phyloP scores from a whole-genome alignment of 306 rosid genomes.

The Vigna radiata region DNA sequence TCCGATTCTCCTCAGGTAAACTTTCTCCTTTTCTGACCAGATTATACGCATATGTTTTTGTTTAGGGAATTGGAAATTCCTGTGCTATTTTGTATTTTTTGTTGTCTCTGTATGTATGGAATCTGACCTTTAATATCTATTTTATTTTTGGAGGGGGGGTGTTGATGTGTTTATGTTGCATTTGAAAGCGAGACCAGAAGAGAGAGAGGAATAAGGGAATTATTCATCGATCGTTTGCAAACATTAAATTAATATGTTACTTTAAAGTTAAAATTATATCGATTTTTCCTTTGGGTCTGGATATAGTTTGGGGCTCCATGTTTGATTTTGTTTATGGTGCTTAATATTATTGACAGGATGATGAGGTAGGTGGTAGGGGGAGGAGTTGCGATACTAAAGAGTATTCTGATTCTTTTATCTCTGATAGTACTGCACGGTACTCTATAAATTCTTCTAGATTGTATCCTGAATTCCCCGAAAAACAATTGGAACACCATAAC shows the following conservation, averaged over 20 bases:
- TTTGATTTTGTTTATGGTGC: conserved; percentile 18
- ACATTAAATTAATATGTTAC: conserved; percentile 11
- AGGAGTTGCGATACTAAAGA: conserved; percentile 32
- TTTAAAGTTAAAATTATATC: conserved; percentile 1
- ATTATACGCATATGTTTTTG: not conserved
- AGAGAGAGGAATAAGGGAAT: conserved; percentile 24
- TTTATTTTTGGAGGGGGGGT: not conserved
- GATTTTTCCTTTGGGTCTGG: conserved; percentile 9
- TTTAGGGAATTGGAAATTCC: conserved; percentile 33
- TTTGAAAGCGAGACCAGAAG: conserved; percentile 19
- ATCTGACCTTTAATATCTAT: conserved; percentile 17
- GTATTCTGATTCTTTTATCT: conserved; percentile 36
- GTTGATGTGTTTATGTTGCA: not conserved
- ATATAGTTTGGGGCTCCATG: not conserved
- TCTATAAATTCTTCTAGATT: conserved; percentile 40
- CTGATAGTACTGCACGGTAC: conserved; percentile 37
- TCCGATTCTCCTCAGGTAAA: conserved; percentile 49
- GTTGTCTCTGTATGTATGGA: conserved; percentile 5
- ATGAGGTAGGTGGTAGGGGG: conserved; percentile 43
- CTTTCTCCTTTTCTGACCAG: not conserved
- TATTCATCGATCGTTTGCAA: not conserved
- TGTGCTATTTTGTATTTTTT: conserved; percentile 8
- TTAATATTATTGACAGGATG: conserved; percentile 50
- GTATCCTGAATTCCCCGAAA: conserved; percentile 49
- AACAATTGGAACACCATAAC: conserved; percentile 42